phyloP scores from a whole-genome alignment of 2,329 filamentous ascomycete genomes.

The Lachnum nothofagi region DNA sequence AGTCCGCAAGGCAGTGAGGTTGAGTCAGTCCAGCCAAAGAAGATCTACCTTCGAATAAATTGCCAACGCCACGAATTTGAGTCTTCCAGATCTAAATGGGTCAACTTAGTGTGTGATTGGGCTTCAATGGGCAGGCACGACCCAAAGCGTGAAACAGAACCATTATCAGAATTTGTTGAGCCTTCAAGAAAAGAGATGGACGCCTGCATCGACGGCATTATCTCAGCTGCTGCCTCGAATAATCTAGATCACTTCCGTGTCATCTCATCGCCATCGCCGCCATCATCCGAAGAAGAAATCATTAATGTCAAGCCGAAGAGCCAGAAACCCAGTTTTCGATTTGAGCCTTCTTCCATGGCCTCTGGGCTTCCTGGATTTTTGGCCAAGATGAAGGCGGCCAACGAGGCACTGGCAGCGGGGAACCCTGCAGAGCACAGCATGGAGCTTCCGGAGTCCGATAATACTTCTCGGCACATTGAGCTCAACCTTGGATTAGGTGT shows the following conservation, averaged over 20 bases:
- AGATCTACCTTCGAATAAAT: not conserved
- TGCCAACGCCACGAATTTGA: not conserved
- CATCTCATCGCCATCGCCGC: not conserved
- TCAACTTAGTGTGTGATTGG: not conserved
- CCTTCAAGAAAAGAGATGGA: not conserved
- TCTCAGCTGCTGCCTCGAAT: not conserved
- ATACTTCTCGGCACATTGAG: slow-evolving; percentile 7
- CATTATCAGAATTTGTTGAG: not conserved
- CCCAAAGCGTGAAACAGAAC: not conserved
- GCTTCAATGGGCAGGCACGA: not conserved
- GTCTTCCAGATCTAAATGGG: not conserved
- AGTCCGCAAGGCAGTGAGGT: too few species aligned
- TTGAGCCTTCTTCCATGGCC: slow-evolving; percentile 6
- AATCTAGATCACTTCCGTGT: not conserved
- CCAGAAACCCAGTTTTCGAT: slow-evolving; percentile 16
- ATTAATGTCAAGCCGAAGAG: slow-evolving; percentile 20
- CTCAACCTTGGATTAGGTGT: slow-evolving; percentile 22
- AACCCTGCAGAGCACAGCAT: slow-evolving; percentile 9
- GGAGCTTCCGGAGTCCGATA: slow-evolving; percentile 15
- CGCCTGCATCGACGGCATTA: not conserved
- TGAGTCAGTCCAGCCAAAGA: not conserved
- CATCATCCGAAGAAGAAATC: slow-evolving; percentile 8
- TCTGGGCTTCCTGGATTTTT: slow-evolving; percentile 16
- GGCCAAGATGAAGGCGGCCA: slow-evolving; percentile 19
- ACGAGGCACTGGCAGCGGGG: slow-evolving; percentile 16